Evolutionary conservation across 352 stramenopile genomes (phyloP).

Genomic region (Phytophthora ohioensis): DNA sequence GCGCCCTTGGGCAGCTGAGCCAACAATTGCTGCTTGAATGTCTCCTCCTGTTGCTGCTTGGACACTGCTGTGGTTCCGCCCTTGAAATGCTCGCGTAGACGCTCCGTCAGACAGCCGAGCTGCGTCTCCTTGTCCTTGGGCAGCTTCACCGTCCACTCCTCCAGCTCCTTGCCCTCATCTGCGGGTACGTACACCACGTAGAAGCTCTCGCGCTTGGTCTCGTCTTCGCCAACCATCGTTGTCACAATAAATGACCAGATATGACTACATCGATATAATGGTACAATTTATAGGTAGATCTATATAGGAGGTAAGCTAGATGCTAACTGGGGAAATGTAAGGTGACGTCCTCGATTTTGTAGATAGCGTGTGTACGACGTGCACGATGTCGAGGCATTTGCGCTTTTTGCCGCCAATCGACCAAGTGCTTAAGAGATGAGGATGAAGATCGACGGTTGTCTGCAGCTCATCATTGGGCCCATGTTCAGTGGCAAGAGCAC

Average conservation of each 20-base stretch:
- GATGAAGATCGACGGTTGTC: conserved; percentile 55
- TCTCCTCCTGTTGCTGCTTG: conserved; percentile 67
- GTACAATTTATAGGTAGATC: not conserved
- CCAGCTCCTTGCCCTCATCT: conserved; percentile 60
- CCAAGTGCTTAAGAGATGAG: conserved; percentile 32
- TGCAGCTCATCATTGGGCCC: conserved; percentile 87
- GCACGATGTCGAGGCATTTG: not conserved
- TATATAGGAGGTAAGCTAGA: not conserved
- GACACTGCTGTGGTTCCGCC: conserved; percentile 40
- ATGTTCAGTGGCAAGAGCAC: conserved; percentile 92
- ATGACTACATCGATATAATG: conserved; percentile 3
- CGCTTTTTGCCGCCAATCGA: conserved; percentile 8
- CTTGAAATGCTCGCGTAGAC: conserved; percentile 84
- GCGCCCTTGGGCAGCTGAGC: conserved; percentile 74
- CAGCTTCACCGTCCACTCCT: conserved; percentile 78
- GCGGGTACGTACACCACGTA: conserved; percentile 77
- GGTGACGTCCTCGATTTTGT: conserved; percentile 6
- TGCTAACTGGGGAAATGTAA: not conserved
- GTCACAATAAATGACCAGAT: not conserved
- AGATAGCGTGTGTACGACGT: conserved; percentile 4
- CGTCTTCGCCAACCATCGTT: conserved; percentile 66
- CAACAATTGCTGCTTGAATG: conserved; percentile 85
- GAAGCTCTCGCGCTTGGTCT: conserved; percentile 65
- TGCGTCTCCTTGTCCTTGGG: conserved; percentile 82
- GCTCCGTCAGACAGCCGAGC: conserved; percentile 85